Percentiles rank a stretch among this genome's conserved stretches.
These are phyloP conservation scores for Nigrospora osmanthi DNA, from an alignment of 2,329 filamentous ascomycete genomes.

Conservation along the genomic window DNA sequence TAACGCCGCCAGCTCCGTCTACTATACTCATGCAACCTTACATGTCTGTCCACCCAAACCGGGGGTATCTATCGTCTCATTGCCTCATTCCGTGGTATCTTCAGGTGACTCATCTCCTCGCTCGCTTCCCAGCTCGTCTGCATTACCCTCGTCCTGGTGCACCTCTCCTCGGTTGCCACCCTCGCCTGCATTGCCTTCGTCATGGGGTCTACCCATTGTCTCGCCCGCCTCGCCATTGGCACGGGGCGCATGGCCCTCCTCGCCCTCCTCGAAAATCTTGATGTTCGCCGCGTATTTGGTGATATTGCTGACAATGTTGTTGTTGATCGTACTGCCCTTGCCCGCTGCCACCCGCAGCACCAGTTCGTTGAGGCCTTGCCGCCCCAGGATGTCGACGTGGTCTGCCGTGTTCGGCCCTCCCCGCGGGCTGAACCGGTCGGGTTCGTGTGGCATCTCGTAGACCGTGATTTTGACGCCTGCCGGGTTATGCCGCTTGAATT, in stretches of 20 bases:
- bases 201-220: too few relatives aligned
- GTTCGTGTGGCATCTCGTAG: constrained; percentile 95
- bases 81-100: too few relatives aligned
- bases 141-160: too few relatives aligned
- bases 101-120: too few relatives aligned
- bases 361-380: constrained; percentile 83
- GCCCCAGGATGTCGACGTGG: constrained; percentile 91
- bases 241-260: background rate
- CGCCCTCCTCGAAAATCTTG: constrained; percentile 64
- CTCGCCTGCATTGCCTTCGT: too few relatives aligned
- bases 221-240: background rate
- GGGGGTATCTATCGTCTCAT: too few relatives aligned
- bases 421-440: constrained; percentile 81
- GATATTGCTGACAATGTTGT: constrained; percentile 76
- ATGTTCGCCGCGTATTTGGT: constrained; percentile 74
- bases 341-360: constrained; percentile 82
- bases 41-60: too few relatives aligned
- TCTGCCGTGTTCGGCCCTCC: constrained; percentile 68
- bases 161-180: too few relatives aligned
- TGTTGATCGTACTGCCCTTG: constrained; percentile 68
- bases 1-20: too few relatives aligned
- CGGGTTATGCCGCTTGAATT: constrained; percentile 88
- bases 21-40: too few relatives aligned
- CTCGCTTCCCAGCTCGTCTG: too few relatives aligned
- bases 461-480: constrained; percentile 73